These are phyloP conservation scores for Selenicereus undatus DNA, from an alignment of 148 eudicot genomes.

Conservation along the genomic window DNA sequence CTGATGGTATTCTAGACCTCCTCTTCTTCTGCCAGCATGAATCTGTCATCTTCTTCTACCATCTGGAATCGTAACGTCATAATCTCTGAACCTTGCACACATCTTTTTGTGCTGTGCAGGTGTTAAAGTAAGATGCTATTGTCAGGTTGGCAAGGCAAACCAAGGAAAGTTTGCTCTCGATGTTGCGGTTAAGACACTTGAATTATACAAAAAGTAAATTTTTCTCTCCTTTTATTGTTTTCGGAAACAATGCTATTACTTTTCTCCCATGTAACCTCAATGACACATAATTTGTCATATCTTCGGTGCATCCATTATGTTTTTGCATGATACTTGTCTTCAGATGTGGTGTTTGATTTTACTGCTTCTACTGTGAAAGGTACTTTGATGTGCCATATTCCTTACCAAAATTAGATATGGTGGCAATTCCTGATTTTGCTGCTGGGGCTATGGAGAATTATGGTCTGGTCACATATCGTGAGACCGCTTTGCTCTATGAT, in stretches of 20 bases:
- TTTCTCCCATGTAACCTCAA: background rate
- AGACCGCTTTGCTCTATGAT: conserved; percentile 90
- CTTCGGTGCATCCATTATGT: background rate
- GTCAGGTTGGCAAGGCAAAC: conserved; percentile 81
- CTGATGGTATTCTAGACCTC: conserved; percentile 59
- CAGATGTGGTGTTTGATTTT: conserved; percentile 5
- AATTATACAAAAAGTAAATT: conserved; percentile 60
- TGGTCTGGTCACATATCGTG: conserved; percentile 93
- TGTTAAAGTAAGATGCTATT: conserved; percentile 74
- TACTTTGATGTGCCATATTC: conserved; percentile 86
- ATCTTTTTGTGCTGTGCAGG: conserved; percentile 39
- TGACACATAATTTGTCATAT: background rate
- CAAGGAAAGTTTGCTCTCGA: conserved; percentile 90
- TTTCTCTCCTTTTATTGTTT: background rate
- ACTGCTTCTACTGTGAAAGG: conserved; percentile 30
- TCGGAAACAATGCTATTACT: background rate
- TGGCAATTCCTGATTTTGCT: conserved; percentile 98
- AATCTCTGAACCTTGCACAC: background rate
- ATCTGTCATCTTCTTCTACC: background rate
- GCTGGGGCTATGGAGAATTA: conserved; percentile 99
- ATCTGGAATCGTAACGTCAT: background rate
- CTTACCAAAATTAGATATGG: conserved; percentile 90
- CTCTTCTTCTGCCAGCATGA: background rate
- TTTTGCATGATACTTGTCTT: background rate
- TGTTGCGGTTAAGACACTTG: conserved; percentile 95